Conservation (phyloP, 495 filamentous ascomycete species). For the Amphirosellinia nigrospora region DNA sequence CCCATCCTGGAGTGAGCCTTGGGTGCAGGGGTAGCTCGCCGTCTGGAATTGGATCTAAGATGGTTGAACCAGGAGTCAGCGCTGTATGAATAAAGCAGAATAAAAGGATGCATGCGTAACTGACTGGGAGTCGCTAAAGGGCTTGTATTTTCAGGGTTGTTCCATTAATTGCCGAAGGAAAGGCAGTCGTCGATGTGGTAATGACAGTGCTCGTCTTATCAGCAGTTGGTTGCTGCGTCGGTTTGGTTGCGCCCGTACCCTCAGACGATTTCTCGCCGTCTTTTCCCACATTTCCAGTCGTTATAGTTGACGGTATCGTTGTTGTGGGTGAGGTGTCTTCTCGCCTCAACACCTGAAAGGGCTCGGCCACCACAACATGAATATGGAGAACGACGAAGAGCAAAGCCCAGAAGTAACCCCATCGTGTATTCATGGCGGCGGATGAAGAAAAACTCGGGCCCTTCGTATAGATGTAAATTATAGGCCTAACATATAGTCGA, state of each 20-base stretch:
- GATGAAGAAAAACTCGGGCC: not conserved
- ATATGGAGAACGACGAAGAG: conserved; percentile 39
- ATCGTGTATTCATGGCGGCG: conserved; percentile 27
- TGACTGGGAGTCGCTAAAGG: conserved; percentile 16
- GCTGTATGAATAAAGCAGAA: not conserved
- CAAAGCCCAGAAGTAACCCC: conserved; percentile 34
- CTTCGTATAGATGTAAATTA: conserved; percentile 20
- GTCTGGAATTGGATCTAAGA: conserved; percentile 45
- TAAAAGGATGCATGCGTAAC: conserved; percentile 11
- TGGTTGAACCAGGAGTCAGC: conserved; percentile 16
- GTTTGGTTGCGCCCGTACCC: conserved; percentile 11
- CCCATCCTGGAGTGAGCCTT: conserved; percentile 77
- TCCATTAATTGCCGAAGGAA: conserved; percentile 39
- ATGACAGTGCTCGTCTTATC: conserved; percentile 25
- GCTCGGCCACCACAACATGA: conserved; percentile 25
- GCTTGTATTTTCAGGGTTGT: conserved; percentile 34
- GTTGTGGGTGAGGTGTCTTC: conserved; percentile 36
- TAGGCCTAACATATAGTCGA: not conserved
- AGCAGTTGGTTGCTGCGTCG: conserved; percentile 15
- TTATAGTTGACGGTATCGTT: conserved; percentile 28
- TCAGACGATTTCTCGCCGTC: conserved; percentile 24
- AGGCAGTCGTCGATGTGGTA: conserved; percentile 25
- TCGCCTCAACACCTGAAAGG: conserved; percentile 28
- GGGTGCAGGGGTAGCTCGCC: conserved; percentile 74
- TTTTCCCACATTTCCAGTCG: conserved; percentile 27